Evolutionary conservation across 2,329 filamentous ascomycete genomes (phyloP).

Genomic region (Alternaria sp.): DNA sequence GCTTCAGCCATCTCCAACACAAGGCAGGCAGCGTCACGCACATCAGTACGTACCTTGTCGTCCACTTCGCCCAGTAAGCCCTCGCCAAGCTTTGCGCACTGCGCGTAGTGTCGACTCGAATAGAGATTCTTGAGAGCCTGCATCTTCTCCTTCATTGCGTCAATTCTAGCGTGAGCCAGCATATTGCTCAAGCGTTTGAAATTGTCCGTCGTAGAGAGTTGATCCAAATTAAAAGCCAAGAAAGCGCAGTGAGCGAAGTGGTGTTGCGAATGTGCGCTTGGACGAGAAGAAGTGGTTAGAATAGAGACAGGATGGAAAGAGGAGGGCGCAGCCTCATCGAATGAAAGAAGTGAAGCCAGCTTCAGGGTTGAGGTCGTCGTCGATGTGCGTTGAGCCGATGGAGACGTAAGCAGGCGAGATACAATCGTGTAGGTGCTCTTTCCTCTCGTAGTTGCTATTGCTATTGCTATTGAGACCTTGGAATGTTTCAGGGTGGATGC

Average conservation of each 20-base stretch:
- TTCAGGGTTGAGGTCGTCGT: conserved; percentile 1
- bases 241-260: conserved; percentile 7
- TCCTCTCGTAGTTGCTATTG: conserved; percentile 4
- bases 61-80: conserved; percentile 35
- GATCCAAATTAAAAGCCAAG: conserved; percentile 17
- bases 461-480: background rate
- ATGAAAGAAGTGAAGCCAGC: conserved; percentile 22
- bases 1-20: background rate
- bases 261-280: conserved; percentile 11
- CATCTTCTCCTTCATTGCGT: conserved; percentile 37
- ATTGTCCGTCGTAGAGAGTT: conserved; percentile 9
- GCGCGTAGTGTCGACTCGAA: conserved; percentile 47
- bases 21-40: background rate
- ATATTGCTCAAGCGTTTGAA: conserved; percentile 16
- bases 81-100: conserved; percentile 44
- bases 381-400: background rate
- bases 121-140: conserved; percentile 45
- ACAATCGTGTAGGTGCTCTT: conserved; percentile 5
- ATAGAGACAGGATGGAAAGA: background rate
- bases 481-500: conserved; percentile 3
- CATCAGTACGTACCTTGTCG: conserved; percentile 31
- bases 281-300: conserved; percentile 8
- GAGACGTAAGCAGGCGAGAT: background rate
- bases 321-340: conserved; percentile 11
- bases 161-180: conserved; percentile 31